phyloP scores from a whole-genome alignment of 345 rosid species.

The Eucalyptus cloeziana region DNA sequence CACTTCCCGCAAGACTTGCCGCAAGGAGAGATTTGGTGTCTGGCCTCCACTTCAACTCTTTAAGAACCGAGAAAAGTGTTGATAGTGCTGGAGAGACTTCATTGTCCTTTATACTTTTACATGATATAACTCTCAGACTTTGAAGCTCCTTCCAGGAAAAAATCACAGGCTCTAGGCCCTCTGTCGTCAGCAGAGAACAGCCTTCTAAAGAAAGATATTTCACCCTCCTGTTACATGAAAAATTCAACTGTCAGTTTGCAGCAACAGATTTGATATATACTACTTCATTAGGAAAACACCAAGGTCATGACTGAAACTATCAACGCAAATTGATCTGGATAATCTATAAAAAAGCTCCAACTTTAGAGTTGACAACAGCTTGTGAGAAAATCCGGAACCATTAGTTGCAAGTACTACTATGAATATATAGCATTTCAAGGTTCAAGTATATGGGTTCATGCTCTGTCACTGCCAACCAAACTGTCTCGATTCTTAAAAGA shows the following conservation, averaged over 20 bases:
- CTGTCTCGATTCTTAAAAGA: background rate
- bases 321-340: background rate
- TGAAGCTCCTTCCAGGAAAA: slow-evolving; percentile 67
- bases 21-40: slow-evolving; percentile 61
- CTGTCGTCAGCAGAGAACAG: slow-evolving; percentile 70
- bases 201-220: slow-evolving; percentile 65
- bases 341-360: background rate
- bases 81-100: slow-evolving; percentile 67
- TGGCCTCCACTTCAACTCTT: slow-evolving; percentile 90
- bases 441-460: background rate
- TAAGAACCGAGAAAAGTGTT: slow-evolving; percentile 52
- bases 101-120: slow-evolving; percentile 64
- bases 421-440: background rate
- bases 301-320: background rate
- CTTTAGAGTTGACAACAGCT: background rate
- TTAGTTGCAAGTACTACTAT: background rate
- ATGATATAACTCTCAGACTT: slow-evolving; percentile 49
- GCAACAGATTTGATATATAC: background rate
- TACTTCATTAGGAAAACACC: background rate
- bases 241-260: background rate
- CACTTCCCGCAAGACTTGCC: slow-evolving; percentile 49
- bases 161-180: slow-evolving; percentile 63
- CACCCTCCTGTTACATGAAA: slow-evolving; percentile 43
- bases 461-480: background rate
- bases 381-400: background rate